Evolutionary conservation across 2,329 filamentous ascomycete species (phyloP).

Genomic region (Leptographium radiaticola): DNA sequence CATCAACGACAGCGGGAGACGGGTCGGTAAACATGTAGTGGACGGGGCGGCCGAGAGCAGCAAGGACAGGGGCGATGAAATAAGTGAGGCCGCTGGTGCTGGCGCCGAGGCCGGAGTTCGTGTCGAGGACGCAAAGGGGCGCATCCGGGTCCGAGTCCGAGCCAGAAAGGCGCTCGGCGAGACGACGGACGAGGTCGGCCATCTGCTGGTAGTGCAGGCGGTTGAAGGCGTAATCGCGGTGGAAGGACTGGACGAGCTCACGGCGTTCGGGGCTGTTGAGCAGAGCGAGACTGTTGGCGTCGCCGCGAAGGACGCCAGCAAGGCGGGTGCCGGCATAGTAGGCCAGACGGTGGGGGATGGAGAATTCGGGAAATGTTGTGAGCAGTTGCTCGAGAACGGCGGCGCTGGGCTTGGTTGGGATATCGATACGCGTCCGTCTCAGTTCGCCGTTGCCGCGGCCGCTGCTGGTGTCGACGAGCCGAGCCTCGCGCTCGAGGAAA

Average conservation of each 20-base stretch:
- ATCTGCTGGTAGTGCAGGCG: not conserved
- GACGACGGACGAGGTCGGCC: not conserved
- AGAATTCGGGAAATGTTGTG: conserved; percentile 14
- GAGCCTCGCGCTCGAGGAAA: conserved; percentile 18
- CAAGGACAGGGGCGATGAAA: conserved; percentile 16
- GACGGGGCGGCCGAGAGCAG: conserved; percentile 14
- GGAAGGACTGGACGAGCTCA: conserved; percentile 20
- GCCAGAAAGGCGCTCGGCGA: not conserved
- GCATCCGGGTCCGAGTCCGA: not conserved
- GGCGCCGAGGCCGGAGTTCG: conserved; percentile 19
- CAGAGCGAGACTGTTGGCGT: conserved; percentile 6
- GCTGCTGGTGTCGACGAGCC: conserved; percentile 18
- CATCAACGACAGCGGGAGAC: conserved; percentile 18
- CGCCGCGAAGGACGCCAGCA: conserved; percentile 7
- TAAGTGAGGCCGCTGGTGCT: conserved; percentile 19
- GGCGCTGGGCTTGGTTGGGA: conserved; percentile 13
- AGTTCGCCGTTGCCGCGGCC: conserved; percentile 4
- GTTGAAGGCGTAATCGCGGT: conserved; percentile 8
- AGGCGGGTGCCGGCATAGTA: conserved; percentile 8
- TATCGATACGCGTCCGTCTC: conserved; percentile 16
- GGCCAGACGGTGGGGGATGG: conserved; percentile 12
- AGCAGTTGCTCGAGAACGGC: conserved; percentile 18
- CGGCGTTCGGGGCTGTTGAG: conserved; percentile 6
- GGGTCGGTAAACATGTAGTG: conserved; percentile 28
- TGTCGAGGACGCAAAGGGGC: conserved; percentile 18